Base-by-base conservation (phyloP, 208 protist genomes). In the Crithidia acanthocephali region DNA sequence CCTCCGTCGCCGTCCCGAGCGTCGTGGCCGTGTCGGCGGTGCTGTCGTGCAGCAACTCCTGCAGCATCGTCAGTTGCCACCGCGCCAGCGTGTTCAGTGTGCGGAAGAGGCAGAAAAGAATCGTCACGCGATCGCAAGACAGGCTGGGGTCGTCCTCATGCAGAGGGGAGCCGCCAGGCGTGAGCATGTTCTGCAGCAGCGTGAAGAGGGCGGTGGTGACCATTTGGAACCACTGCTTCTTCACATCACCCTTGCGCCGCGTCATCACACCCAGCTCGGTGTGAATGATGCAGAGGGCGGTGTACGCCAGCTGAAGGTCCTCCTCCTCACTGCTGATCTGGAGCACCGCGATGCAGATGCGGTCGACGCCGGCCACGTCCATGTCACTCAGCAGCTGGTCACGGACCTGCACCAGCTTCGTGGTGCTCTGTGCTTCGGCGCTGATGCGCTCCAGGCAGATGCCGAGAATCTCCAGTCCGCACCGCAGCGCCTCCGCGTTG, bases 181-280 rank as follows among this genome's bases (percentile, higher is more conserved):
- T 88, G 27, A 95, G 64, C 61, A 91, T 87, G 70, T 88, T 91
- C 68, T 95, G 88, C 60, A 91, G 72, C 32, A 92, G 73, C n/a
- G 86, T 62, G 63, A 95, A 92, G 37, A 89, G 80, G 11, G 88
- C 74, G 1, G 76, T 80, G 23, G 84, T 77, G 25, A 83, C 68
- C 37, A 78, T 72, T 37, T 81, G 68, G 37, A 91, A 81, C 84
- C 86, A 93, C 37, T 68, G 52, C 35, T 68, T 69, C 57, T 79
- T 78, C 18, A 68, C 65, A 4, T 90, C 87, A 37, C 63, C 72
- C 52, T 88, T 92, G 27, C 79, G 80, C 32, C 79, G 79, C 62
- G 79, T 80, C 44, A 87, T 40, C 13, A 90, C 65, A 23, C 56
- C 61, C 20, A 90, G 63, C 45, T 89, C 68, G 1, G 74, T 74